Percentiles rank a stretch among this genome's conserved stretches.
Evolutionary conservation across 768 basidiomycete genomes (phyloP).

Genomic region (Sarcomyxa edulis): DNA sequence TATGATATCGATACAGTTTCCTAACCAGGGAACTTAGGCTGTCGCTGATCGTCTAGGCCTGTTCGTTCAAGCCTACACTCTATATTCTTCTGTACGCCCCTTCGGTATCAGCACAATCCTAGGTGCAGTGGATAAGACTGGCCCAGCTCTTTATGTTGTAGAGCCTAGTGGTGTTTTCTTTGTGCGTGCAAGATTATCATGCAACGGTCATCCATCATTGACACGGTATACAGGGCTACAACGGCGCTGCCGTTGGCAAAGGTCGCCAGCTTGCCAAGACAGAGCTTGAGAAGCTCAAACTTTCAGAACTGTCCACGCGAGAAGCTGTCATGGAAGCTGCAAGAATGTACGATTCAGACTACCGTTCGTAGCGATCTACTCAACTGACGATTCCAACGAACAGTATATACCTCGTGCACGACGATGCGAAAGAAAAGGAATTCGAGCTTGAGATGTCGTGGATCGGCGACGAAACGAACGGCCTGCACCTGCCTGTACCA

Average conservation of each 20-base stretch:
- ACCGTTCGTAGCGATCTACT: no score
- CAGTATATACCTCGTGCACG: constrained; percentile 96
- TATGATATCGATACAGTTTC: neutral
- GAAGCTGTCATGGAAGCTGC: constrained; percentile 93
- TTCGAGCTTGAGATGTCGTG: constrained; percentile 98
- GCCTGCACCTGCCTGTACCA: constrained; percentile 79
- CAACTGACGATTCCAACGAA: no score
- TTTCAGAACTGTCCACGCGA: constrained; percentile 70
- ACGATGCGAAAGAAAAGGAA: constrained; percentile 96
- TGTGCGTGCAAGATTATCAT: constrained; percentile 37
- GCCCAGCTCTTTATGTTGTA: constrained; percentile 82
- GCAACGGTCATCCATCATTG: neutral
- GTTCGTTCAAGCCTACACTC: constrained; percentile 94
- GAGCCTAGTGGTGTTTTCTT: constrained; percentile 94
- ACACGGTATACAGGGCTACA: constrained; percentile 64
- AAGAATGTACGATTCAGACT: constrained; percentile 65
- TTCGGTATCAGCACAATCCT: constrained; percentile 95
- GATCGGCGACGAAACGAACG: constrained; percentile 83
- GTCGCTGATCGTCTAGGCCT: constrained; percentile 72
- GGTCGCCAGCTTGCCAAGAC: constrained; percentile 98
- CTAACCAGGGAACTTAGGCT: constrained; percentile 16
- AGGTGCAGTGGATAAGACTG: constrained; percentile 82
- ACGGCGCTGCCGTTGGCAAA: constrained; percentile 96
- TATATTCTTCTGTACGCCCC: constrained; percentile 96
- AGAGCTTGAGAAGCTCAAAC: constrained; percentile 92